Conservation (phyloP, 192 early-diverging fungal genomes). For the Lobosporangium transversale region DNA sequence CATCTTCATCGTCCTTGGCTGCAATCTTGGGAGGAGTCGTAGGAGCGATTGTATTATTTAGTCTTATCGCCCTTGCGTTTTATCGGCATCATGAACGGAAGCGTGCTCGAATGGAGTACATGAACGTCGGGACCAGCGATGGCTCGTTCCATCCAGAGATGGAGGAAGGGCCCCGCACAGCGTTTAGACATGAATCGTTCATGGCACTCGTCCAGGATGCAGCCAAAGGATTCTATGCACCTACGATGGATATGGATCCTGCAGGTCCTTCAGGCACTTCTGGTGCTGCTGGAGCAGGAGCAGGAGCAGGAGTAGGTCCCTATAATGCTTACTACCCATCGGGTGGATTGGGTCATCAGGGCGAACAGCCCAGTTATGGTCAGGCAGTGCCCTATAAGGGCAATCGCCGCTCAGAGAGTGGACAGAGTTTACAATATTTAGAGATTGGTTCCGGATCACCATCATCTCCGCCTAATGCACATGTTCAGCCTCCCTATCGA, state of each 20-base stretch:
- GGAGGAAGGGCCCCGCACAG: constrained; percentile 23
- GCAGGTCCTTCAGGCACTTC: background rate
- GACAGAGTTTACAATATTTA: constrained; percentile 5
- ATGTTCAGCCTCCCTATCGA: background rate
- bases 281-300: background rate
- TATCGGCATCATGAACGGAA: constrained; percentile 15
- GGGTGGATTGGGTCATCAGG: too few relatives aligned
- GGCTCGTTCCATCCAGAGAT: constrained; percentile 2
- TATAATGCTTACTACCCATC: too few relatives aligned
- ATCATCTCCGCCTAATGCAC: background rate
- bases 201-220: constrained; percentile 51
- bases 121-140: background rate
- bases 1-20: background rate
- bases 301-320: too few relatives aligned
- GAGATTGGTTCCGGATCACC: background rate
- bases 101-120: constrained; percentile 1
- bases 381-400: too few relatives aligned
- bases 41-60: constrained; percentile 20
- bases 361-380: too few relatives aligned
- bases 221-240: constrained; percentile 44
- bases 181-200: constrained; percentile 49
- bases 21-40: constrained; percentile 19
- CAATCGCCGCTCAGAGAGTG: too few relatives aligned
- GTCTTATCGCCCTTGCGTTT: constrained; percentile 12
- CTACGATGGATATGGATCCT: background rate